Evolutionary conservation across 164 flowering plant species (phyloP).

Genomic region (Pachysandra terminalis): DNA sequence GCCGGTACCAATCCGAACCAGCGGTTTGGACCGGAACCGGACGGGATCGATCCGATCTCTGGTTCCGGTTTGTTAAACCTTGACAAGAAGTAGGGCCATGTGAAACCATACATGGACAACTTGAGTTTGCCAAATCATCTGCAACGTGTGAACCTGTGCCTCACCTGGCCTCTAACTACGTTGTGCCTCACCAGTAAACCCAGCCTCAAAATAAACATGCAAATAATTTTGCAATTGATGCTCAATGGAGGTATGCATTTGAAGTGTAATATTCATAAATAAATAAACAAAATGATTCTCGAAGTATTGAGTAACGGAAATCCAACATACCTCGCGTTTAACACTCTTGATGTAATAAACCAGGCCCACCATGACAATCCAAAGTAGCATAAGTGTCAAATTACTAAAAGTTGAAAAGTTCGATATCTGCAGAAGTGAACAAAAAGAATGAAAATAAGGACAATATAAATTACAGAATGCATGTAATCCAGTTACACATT

Average conservation of each 20-base stretch:
- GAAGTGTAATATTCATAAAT: background rate
- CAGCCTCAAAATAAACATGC: background rate
- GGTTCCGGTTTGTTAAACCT: no score
- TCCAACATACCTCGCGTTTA: conserved; percentile 60
- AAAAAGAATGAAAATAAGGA: background rate
- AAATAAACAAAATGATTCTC: no score
- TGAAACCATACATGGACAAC: no score
- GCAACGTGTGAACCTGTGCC: no score
- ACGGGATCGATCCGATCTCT: no score
- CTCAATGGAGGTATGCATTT: background rate
- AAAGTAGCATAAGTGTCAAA: conserved; percentile 72
- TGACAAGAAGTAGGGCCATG: no score
- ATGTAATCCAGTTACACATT: background rate
- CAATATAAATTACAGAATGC: background rate
- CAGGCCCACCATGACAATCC: conserved; percentile 74
- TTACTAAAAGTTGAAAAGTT: conserved; percentile 84
- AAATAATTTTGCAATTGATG: no score
- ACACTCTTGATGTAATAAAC: conserved; percentile 79
- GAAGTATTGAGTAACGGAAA: background rate
- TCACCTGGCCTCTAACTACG: no score
- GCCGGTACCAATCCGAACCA: no score
- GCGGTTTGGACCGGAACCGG: no score
- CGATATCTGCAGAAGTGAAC: conserved; percentile 54
- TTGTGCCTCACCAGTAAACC: no score
- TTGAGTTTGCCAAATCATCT: no score